Evolutionary conservation across 2,329 filamentous ascomycete species (phyloP).

Genomic region (Helotiales sp.): DNA sequence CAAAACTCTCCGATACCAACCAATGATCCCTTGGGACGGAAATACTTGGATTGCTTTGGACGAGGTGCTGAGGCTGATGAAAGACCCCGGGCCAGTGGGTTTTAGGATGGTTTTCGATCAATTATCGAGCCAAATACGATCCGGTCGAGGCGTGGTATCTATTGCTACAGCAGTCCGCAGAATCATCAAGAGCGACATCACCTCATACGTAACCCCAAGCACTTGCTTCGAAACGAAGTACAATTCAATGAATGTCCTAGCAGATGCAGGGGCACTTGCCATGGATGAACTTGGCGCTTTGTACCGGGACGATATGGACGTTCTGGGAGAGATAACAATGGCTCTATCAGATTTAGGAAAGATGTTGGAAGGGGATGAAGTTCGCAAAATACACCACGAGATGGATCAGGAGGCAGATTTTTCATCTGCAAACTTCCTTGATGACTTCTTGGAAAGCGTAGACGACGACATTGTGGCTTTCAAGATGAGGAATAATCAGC

Average conservation of each 20-base stretch:
- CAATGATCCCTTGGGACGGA: constrained; percentile 7
- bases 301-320: background rate
- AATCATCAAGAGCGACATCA: constrained; percentile 22
- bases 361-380: background rate
- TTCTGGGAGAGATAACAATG: background rate
- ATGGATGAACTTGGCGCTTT: background rate
- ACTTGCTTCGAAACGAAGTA: constrained; percentile 26
- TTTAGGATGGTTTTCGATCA: constrained; percentile 14
- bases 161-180: constrained; percentile 10
- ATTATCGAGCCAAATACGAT: background rate
- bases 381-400: background rate
- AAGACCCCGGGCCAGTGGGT: constrained; percentile 15
- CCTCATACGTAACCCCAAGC: constrained; percentile 6
- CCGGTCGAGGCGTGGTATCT: background rate
- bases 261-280: constrained; percentile 17
- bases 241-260: constrained; percentile 25
- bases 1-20: constrained; percentile 15
- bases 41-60: constrained; percentile 20
- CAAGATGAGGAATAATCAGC: background rate
- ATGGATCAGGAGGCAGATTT: background rate
- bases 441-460: background rate
- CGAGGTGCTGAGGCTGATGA: constrained; percentile 23
- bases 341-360: background rate
- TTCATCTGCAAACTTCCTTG: background rate
- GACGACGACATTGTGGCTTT: background rate